A percentile compares a stretch with the other conserved stretches of the same genome.
phyloP scores from a whole-genome alignment of 2,329 filamentous ascomycete genomes.

The Fonsecaea nubica region DNA sequence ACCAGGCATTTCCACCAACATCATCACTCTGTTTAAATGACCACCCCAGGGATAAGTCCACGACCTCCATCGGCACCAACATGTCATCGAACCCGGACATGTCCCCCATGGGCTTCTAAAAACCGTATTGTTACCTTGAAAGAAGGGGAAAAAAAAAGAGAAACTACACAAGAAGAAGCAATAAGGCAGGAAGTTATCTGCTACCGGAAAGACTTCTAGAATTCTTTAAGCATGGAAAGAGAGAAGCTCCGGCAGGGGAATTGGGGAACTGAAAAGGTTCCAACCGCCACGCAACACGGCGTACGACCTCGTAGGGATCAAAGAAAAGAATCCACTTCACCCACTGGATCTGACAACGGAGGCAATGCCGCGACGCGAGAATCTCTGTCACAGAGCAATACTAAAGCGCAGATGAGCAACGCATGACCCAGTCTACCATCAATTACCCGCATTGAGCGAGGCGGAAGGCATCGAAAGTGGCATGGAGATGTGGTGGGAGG shows the following conservation, averaged over 20 bases:
- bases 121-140: neutral
- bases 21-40: conserved; percentile 47
- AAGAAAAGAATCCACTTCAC: neutral
- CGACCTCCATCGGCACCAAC: conserved; percentile 14
- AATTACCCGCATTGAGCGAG: conserved; percentile 19
- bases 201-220: neutral
- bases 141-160: neutral
- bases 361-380: conserved; percentile 7
- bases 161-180: neutral
- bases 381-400: neutral
- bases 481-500: conserved; percentile 14
- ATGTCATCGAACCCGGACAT: conserved; percentile 18
- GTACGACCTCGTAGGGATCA: conserved; percentile 4
- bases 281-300: conserved; percentile 17
- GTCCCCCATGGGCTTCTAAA: conserved; percentile 26
- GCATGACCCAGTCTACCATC: conserved; percentile 3
- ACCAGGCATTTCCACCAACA: conserved; percentile 45
- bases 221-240: neutral
- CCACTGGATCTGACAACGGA: conserved; percentile 16
- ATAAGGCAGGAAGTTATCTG: neutral
- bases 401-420: conserved; percentile 5
- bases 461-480: conserved; percentile 25
- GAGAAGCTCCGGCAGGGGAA: neutral
- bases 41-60: conserved; percentile 44
- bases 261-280: conserved; percentile 20